Conservation (phyloP, 257 asterid species). For the Plantago major region DNA sequence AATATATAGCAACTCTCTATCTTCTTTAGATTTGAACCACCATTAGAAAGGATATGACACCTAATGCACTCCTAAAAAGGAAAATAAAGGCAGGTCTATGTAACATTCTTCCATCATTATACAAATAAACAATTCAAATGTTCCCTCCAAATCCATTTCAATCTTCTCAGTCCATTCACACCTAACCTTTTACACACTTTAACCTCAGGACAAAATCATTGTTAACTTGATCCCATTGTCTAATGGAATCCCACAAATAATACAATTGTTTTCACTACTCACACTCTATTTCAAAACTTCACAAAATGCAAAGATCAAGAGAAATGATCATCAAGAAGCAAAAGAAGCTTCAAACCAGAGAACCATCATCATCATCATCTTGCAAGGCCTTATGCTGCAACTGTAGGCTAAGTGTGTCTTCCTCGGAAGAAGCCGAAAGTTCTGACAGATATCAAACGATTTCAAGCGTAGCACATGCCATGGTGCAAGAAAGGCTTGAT, state of each 20-base stretch:
- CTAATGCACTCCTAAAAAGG: conserved; percentile 36
- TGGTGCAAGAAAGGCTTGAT: conserved; percentile 74
- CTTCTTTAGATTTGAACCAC: conserved; percentile 42
- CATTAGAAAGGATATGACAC: conserved; percentile 42
- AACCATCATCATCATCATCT: background rate
- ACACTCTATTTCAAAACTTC: conserved; percentile 28
- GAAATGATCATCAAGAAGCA: conserved; percentile 38
- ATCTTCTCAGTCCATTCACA: conserved; percentile 30
- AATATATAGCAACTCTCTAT: background rate
- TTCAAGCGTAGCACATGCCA: conserved; percentile 68
- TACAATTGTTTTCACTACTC: conserved; percentile 17
- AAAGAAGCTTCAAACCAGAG: conserved; percentile 34
- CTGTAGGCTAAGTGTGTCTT: conserved; percentile 55
- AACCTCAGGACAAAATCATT: conserved; percentile 51
- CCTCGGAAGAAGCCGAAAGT: conserved; percentile 49
- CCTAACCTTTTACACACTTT: conserved; percentile 32
- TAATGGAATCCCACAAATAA: conserved; percentile 29
- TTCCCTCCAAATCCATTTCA: conserved; percentile 25
- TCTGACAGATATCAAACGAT: conserved; percentile 36
- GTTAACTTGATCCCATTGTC: conserved; percentile 36
- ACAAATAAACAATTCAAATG: conserved; percentile 28
- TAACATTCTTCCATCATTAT: conserved; percentile 13
- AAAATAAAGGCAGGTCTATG: conserved; percentile 31
- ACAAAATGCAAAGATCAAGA: conserved; percentile 40
- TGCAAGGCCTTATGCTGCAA: conserved; percentile 54